These are phyloP conservation scores for Rhodotorula sp. DNA, from an alignment of 1,284 basidiomycete species.

Conservation along the genomic window DNA sequence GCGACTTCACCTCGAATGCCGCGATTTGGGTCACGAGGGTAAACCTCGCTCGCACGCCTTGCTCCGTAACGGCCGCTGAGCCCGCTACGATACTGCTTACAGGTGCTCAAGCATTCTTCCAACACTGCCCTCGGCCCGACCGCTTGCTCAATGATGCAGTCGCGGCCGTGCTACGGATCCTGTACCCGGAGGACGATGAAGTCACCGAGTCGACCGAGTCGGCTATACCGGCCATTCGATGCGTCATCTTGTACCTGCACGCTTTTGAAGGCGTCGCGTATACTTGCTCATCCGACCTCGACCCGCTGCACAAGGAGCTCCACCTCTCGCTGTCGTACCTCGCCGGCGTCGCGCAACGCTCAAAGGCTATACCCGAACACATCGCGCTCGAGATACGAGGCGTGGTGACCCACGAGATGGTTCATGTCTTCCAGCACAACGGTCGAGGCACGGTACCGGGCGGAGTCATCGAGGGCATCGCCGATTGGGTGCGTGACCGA, in stretches of 20 bases:
- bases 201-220: not conserved
- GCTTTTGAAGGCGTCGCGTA: conserved; percentile 39
- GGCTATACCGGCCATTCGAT: not conserved
- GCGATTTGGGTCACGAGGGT: conserved; percentile 13
- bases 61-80: too few species aligned
- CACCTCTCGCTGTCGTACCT: conserved; percentile 33
- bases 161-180: conserved; percentile 8
- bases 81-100: not conserved
- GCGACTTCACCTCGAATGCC: conserved; percentile 15
- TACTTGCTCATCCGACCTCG: conserved; percentile 28
- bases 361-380: not conserved
- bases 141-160: not conserved
- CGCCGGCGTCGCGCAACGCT: conserved; percentile 1
- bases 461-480: conserved; percentile 41
- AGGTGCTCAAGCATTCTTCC: conserved; percentile 13
- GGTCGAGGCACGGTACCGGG: conserved; percentile 26
- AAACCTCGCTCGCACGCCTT: not conserved
- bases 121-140: not conserved
- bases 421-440: conserved; percentile 36
- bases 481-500: conserved; percentile 39
- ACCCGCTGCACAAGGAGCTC: conserved; percentile 39
- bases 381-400: conserved; percentile 27
- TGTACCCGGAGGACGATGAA: not conserved
- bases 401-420: conserved; percentile 41
- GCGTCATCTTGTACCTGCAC: conserved; percentile 22